Conservation (phyloP, 2,329 filamentous ascomycete species). For the Colletotrichum limetticola region DNA sequence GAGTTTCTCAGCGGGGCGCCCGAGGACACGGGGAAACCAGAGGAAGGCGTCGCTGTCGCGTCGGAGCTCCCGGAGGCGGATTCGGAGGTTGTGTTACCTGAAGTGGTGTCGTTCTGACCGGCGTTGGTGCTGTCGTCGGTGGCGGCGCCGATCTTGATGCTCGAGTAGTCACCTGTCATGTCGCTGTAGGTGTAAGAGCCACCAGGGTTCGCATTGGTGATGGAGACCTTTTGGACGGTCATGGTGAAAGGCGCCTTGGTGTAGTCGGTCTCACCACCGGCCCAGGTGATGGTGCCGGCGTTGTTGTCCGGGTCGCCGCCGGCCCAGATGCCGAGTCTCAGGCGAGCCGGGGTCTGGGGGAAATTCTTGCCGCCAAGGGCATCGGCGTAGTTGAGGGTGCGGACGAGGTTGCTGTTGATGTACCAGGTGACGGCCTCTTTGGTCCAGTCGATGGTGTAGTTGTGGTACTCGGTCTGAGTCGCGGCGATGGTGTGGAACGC, state of each 20-base stretch:
- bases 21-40: conserved; percentile 11
- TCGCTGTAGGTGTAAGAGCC: conserved; percentile 47
- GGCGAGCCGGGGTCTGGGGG: conserved; percentile 67
- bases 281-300: conserved; percentile 61
- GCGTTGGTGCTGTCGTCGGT: conserved; percentile 27
- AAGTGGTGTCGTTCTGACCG: conserved; percentile 28
- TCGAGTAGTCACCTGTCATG: conserved; percentile 38
- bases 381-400: conserved; percentile 60
- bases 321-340: conserved; percentile 59
- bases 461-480: conserved; percentile 51
- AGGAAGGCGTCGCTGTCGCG: conserved; percentile 5
- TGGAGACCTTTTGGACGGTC: conserved; percentile 59
- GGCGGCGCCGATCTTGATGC: conserved; percentile 37
- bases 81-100: conserved; percentile 7
- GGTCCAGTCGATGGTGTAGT: conserved; percentile 70
- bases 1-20: conserved; percentile 14
- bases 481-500: conserved; percentile 63
- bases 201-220: conserved; percentile 51
- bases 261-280: conserved; percentile 57
- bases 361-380: conserved; percentile 61
- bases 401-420: conserved; percentile 66
- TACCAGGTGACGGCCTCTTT: conserved; percentile 60
- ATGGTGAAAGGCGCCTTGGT: conserved; percentile 64
- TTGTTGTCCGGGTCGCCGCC: conserved; percentile 50
- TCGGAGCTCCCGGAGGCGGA: background rate